Conservation (phyloP, 108 stramenopile genomes). For the Fistulifera pelliculosa region DNA sequence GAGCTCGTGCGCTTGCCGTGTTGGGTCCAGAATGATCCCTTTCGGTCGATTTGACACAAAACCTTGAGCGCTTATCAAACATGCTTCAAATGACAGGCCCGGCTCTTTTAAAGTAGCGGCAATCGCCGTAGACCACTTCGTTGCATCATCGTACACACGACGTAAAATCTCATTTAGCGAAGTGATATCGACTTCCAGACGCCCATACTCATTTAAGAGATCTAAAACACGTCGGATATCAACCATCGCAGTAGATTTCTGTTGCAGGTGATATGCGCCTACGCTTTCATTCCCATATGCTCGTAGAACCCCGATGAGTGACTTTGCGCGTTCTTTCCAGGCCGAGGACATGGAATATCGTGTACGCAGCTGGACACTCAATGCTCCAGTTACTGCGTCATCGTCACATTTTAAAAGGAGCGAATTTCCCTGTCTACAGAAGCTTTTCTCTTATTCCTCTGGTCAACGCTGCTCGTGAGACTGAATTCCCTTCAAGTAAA, state of each 20-base stretch:
- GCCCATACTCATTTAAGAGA: constrained; percentile 25
- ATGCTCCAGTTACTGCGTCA: neutral
- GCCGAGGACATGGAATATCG: constrained; percentile 13
- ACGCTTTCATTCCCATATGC: constrained; percentile 22
- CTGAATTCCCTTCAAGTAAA: constrained; percentile 26
- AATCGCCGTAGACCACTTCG: constrained; percentile 35
- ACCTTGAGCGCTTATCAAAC: constrained; percentile 9
- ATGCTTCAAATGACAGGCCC: constrained; percentile 12
- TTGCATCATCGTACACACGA: constrained; percentile 25
- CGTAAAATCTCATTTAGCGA: constrained; percentile 23
- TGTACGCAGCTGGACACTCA: neutral
- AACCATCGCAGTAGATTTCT: constrained; percentile 32
- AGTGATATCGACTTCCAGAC: constrained; percentile 25
- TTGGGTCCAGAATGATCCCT: constrained; percentile 59
- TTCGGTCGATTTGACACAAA: constrained; percentile 26
- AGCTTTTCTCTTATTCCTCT: constrained; percentile 18
- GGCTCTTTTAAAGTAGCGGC: neutral
- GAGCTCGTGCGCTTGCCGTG: constrained; percentile 30
- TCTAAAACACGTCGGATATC: constrained; percentile 37
- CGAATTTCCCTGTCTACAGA: constrained; percentile 37
- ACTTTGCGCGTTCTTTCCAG: constrained; percentile 36
- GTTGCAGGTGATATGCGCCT: constrained; percentile 4
- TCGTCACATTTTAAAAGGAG: constrained; percentile 34
- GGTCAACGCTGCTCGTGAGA: constrained; percentile 19
- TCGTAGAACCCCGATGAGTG: constrained; percentile 22